Percentiles rank a stretch among this genome's conserved stretches.
phyloP scores from a whole-genome alignment of 2,329 filamentous ascomycete species.

The Fonsecaea nubica region DNA sequence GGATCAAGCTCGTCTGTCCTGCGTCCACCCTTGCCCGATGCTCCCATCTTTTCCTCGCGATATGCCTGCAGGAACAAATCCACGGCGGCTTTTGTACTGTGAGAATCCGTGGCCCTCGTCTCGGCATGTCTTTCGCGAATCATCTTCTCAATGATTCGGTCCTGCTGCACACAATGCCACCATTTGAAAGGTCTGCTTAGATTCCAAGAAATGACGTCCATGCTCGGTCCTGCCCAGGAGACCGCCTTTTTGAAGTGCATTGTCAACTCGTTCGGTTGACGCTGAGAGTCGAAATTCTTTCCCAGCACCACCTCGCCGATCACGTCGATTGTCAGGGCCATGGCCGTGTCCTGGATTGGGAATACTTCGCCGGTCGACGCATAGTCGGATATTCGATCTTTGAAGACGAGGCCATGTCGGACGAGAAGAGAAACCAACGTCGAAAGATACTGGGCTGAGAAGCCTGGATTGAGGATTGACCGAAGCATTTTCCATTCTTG shows the following conservation, averaged over 20 bases:
- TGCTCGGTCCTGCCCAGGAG: neutral
- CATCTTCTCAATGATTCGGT: slow-evolving; percentile 12
- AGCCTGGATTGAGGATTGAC: slow-evolving; percentile 49
- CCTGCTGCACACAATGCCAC: slow-evolving; percentile 16
- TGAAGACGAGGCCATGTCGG: slow-evolving; percentile 25
- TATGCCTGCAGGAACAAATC: slow-evolving; percentile 32
- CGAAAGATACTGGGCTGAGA: slow-evolving; percentile 47
- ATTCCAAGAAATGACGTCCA: slow-evolving; percentile 8
- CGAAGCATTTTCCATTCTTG: slow-evolving; percentile 48
- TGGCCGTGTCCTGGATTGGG: slow-evolving; percentile 48
- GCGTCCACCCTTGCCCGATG: neutral
- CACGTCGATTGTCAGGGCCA: slow-evolving; percentile 50
- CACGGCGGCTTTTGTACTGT: slow-evolving; percentile 28
- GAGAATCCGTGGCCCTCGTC: slow-evolving; percentile 3
- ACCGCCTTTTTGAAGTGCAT: slow-evolving; percentile 15
- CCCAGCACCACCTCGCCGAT: slow-evolving; percentile 48
- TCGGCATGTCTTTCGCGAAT: slow-evolving; percentile 19
- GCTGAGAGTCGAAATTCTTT: slow-evolving; percentile 25
- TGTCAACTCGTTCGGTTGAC: slow-evolving; percentile 6
- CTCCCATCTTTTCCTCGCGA: slow-evolving; percentile 17
- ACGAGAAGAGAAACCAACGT: slow-evolving; percentile 43
- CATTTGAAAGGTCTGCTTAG: slow-evolving; percentile 8
- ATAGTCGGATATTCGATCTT: slow-evolving; percentile 31
- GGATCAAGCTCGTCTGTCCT: slow-evolving; percentile 15
- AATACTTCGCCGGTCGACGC: slow-evolving; percentile 44